Evolutionary conservation across 805 yeast species (phyloP).

Genomic region (Yarrowia porcina): DNA sequence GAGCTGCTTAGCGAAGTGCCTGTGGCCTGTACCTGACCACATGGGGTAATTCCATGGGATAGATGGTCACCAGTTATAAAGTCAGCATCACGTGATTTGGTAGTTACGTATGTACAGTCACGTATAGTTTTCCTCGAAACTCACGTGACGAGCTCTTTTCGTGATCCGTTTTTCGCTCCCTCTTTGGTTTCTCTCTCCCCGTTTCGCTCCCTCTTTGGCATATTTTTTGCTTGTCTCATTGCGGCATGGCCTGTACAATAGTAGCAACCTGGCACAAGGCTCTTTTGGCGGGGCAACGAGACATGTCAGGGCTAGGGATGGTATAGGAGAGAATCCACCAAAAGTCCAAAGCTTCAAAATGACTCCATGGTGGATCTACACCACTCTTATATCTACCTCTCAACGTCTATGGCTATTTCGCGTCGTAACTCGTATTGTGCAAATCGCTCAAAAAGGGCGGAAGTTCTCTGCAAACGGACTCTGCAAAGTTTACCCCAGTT

Average conservation of each 20-base stretch:
- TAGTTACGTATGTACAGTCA: no score
- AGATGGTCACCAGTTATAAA: no score
- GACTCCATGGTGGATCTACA: no score
- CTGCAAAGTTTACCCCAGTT: neutral
- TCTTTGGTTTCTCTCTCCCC: neutral
- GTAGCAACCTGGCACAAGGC: neutral
- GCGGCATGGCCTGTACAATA: neutral
- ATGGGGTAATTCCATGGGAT: no score
- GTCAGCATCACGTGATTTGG: no score
- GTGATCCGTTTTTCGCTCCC: neutral
- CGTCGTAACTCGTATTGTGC: neutral
- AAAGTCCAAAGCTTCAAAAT: no score
- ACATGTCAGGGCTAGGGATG: no score
- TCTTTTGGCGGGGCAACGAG: neutral
- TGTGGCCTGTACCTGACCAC: no score
- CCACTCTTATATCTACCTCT: no score
- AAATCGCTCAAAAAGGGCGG: slow-evolving; percentile 14
- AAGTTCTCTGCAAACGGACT: neutral
- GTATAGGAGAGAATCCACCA: neutral
- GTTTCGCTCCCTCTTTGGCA: neutral
- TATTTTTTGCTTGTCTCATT: neutral
- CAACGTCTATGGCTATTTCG: no score
- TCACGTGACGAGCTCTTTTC: no score
- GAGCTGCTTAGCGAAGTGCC: neutral
- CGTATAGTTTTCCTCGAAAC: no score